A percentile compares a stretch with the other conserved stretches of the same genome.
Conservation (phyloP, 129 eudicot species). For the Heracleum sosnowskyi region DNA sequence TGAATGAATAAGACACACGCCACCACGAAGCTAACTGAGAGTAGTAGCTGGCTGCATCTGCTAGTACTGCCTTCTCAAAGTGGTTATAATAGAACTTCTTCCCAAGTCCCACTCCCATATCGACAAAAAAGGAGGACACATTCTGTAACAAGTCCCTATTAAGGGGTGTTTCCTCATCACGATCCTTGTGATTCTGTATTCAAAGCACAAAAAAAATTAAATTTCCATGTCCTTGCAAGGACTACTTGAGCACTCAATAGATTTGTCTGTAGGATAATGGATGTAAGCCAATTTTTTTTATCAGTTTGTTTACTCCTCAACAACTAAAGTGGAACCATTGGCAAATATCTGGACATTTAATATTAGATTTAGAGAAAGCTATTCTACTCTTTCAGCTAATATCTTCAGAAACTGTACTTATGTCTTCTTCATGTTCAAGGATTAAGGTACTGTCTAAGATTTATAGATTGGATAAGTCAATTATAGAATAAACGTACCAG, state of each 20-base stretch:
- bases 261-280: neutral
- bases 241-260: neutral
- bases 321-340: neutral
- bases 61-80: conserved; percentile 39
- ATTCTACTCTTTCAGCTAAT: neutral
- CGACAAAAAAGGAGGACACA: conserved; percentile 32
- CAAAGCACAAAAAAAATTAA: neutral
- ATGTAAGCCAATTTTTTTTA: neutral
- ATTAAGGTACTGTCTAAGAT: neutral
- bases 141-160: conserved; percentile 36
- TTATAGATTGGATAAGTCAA: neutral
- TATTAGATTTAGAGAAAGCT: neutral
- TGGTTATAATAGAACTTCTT: conserved; percentile 25
- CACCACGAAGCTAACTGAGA: conserved; percentile 30
- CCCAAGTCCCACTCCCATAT: conserved; percentile 24
- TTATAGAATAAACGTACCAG: conserved; percentile 25
- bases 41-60: conserved; percentile 34
- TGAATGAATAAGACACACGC: conserved; percentile 32
- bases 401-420: neutral
- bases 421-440: neutral
- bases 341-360: neutral
- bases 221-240: neutral
- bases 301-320: neutral
- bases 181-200: conserved; percentile 39
- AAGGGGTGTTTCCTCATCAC: conserved; percentile 27